These are phyloP conservation scores for Camelina laxa DNA, from an alignment of 345 rosid genomes.

Conservation along the genomic window DNA sequence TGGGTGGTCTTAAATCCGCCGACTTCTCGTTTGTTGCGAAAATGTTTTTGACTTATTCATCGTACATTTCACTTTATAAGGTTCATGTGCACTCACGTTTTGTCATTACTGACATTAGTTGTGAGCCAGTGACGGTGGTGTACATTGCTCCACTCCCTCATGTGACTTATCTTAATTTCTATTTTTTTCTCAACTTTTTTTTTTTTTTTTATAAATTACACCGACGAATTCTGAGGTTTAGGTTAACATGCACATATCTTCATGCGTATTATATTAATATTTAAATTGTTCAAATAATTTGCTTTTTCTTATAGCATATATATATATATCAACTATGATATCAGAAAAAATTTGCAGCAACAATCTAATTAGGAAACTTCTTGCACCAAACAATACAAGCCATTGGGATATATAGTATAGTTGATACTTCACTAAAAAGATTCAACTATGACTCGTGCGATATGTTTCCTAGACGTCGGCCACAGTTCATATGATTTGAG, in stretches of 20 bases:
- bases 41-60: constrained; percentile 28
- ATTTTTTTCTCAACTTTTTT: not conserved
- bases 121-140: constrained; percentile 37
- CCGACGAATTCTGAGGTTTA: constrained; percentile 25
- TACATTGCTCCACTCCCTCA: constrained; percentile 35
- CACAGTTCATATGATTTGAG: no score
- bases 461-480: no score
- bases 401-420: no score
- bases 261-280: not conserved
- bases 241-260: constrained; percentile 2
- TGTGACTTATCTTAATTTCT: constrained; percentile 17
- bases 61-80: constrained; percentile 11
- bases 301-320: not conserved
- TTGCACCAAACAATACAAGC: no score
- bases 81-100: constrained; percentile 46
- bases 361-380: no score
- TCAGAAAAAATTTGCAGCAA: no score
- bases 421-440: no score
- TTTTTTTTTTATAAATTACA: not conserved
- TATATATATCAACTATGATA: not conserved
- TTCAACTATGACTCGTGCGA: no score
- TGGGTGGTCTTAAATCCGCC: constrained; percentile 44
- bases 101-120: constrained; percentile 33
- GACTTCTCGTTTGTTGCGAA: constrained; percentile 22
- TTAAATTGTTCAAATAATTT: not conserved